Evolutionary conservation across 345 rosid genomes (phyloP).

Genomic region (Brassica nigra): DNA sequence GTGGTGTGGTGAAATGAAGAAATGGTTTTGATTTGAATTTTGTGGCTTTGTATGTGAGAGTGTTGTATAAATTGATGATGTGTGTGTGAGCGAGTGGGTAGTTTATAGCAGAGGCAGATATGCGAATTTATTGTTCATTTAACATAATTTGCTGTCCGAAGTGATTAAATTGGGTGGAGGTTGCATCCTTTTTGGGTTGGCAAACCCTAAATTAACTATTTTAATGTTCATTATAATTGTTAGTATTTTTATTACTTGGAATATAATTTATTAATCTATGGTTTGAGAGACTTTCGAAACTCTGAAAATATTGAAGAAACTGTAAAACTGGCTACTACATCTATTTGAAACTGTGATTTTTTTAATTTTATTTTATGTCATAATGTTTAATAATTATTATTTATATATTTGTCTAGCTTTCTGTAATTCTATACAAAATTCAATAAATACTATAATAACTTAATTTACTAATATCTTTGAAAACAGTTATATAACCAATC

Average conservation of each 20-base stretch:
- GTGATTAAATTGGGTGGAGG: conserved; percentile 40
- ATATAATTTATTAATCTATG: conserved; percentile 11
- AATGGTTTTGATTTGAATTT: conserved; percentile 20
- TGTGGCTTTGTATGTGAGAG: neutral
- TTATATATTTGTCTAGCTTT: neutral
- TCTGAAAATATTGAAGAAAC: neutral
- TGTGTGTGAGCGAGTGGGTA: conserved; percentile 1
- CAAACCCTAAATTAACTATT: conserved; percentile 27
- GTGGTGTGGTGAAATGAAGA: conserved; percentile 5
- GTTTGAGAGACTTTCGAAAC: neutral
- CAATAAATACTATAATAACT: neutral
- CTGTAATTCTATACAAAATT: neutral
- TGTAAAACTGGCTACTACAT: neutral
- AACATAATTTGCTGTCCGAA: conserved; percentile 41
- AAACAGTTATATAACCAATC: neutral
- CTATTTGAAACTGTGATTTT: neutral
- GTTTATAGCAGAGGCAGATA: conserved; percentile 39
- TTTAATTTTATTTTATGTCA: neutral
- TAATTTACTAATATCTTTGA: neutral
- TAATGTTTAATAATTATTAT: neutral
- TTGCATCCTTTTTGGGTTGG: conserved; percentile 22
- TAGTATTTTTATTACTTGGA: conserved; percentile 17
- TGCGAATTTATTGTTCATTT: conserved; percentile 40
- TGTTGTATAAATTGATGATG: conserved; percentile 19
- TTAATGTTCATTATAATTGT: neutral